phyloP scores from a whole-genome alignment of 2,329 filamentous ascomycete genomes.

The Alternaria consortialis region DNA sequence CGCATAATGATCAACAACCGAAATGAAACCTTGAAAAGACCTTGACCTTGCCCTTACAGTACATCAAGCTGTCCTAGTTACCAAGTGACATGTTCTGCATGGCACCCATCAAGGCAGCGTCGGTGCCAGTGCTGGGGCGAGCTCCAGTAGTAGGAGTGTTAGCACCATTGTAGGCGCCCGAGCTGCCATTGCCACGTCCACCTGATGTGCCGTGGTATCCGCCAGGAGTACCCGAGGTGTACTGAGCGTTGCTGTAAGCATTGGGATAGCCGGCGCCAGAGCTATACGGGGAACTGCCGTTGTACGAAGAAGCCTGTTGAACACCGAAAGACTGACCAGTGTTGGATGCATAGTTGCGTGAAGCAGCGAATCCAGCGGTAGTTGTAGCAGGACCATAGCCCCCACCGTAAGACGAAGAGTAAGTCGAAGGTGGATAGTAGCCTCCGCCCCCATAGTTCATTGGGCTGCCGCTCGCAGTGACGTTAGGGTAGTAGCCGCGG shows the following conservation, averaged over 20 bases:
- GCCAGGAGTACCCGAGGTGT: conserved; percentile 11
- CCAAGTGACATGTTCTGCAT: conserved; percentile 40
- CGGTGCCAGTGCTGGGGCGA: conserved; percentile 25
- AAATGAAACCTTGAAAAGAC: background rate
- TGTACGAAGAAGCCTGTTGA: conserved; percentile 7
- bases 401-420: conserved; percentile 34
- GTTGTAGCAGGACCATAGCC: conserved; percentile 28
- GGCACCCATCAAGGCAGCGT: conserved; percentile 25
- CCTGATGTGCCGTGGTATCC: conserved; percentile 10
- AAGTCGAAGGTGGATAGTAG: conserved; percentile 42
- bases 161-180: conserved; percentile 13
- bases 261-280: conserved; percentile 13
- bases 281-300: conserved; percentile 14
- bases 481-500: conserved; percentile 31
- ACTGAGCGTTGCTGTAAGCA: conserved; percentile 2
- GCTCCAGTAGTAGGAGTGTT: conserved; percentile 12
- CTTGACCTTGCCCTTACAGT: background rate
- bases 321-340: conserved; percentile 25
- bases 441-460: conserved; percentile 44
- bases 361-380: conserved; percentile 20
- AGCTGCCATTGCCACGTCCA: conserved; percentile 15
- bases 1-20: conserved; percentile 4
- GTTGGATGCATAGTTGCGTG: conserved; percentile 24
- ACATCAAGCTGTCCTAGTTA: background rate
- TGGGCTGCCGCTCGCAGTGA: conserved; percentile 37